Evolutionary conservation across 148 eudicot species (phyloP), one percentile per base, ranked within the genome.

Genomic region (Persicaria tinctoria): DNA sequence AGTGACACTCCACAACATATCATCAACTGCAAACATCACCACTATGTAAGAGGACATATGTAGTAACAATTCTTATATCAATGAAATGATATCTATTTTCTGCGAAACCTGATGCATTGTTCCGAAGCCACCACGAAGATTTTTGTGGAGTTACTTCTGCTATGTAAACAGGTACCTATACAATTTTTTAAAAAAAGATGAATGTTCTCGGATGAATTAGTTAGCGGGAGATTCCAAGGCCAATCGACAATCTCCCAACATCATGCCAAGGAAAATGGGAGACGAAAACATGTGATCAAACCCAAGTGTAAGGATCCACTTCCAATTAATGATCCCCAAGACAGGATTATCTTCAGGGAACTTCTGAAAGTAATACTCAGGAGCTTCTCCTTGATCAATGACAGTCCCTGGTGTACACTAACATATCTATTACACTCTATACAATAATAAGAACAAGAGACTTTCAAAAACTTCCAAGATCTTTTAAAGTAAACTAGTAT

Each of bases 211-310:
- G 23, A 23, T 23, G 23, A 23, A 23, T 23, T 23, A 23, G 23
- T 23, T 23, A 23, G 23, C 23, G 23, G 23, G 23, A 23, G 23
- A 23, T 62, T 23, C 23, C 23, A 23, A 23, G 23, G 23, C 23
- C 23, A 23, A 23, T 23, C 23, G 23, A 23, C 23, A 23, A 23
- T 23, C 23, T 23, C 23, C 23, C 23, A 23, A 23, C 23, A 23
- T 23, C 23, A n/a, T n/a, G 23, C 90, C 90, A 38, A 95, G 91
- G 79, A 95, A 95, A 76, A 89, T 70, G 20, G 99, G 97, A 74
- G 96, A 90, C 17, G 99, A 90, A 86, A 87, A 95, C 97, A 95
- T 92, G 78, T 90, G 99, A 82, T 95, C 97, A 51, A 95, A 89
- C 46, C 96, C 97, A 51, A 95, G 85, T 66, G 90, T 73, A 32